Conservation (phyloP, 805 yeast genomes). For the Pichia insulana region DNA sequence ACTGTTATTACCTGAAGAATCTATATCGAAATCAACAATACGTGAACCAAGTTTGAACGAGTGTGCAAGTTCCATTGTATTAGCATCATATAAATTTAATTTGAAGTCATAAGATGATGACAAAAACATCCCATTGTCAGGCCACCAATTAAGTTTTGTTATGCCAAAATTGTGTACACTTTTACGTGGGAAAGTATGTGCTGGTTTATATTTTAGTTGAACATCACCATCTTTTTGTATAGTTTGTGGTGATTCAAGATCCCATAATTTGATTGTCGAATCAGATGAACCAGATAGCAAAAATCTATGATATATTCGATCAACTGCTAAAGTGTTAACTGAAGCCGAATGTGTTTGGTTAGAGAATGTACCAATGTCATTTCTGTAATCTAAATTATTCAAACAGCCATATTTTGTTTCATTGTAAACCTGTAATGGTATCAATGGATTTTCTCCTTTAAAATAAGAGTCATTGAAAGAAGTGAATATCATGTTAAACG, state of each 20-base stretch:
- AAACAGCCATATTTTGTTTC: constrained; percentile 20
- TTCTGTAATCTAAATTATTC: constrained; percentile 14
- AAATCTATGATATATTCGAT: constrained; percentile 34
- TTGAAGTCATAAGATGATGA: constrained; percentile 73
- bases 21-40: constrained; percentile 60
- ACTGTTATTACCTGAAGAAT: constrained; percentile 37
- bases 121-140: constrained; percentile 82
- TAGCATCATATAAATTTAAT: constrained; percentile 77
- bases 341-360: constrained; percentile 39
- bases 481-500: background rate
- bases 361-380: constrained; percentile 31
- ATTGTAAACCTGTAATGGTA: constrained; percentile 16
- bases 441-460: background rate
- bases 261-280: constrained; percentile 62
- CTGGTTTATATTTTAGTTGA: constrained; percentile 14
- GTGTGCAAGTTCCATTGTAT: constrained; percentile 55
- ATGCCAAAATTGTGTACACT: constrained; percentile 62
- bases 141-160: constrained; percentile 81
- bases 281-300: constrained; percentile 70
- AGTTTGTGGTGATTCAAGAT: constrained; percentile 27
- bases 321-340: constrained; percentile 54
- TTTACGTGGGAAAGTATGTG: constrained; percentile 23
- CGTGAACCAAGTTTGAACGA: constrained; percentile 52
- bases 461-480: constrained; percentile 1
- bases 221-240: constrained; percentile 9